Conservation (phyloP, 108 stramenopile genomes). For the Chaetoceros tenuissimus region DNA sequence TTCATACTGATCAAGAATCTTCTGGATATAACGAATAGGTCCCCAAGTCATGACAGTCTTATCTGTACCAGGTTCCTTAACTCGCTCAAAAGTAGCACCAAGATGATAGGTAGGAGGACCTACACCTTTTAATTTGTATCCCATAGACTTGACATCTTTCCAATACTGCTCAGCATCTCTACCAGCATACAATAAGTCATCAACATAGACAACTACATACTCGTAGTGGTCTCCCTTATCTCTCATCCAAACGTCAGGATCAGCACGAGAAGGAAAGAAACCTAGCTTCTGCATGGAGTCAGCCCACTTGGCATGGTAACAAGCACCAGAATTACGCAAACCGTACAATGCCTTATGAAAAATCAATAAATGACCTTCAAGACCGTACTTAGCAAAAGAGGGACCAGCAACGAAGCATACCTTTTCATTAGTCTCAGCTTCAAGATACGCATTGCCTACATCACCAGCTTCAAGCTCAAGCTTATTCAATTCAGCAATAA, state of each 20-base stretch:
- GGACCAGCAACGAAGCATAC: conserved; percentile 32
- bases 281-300: conserved; percentile 11
- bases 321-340: conserved; percentile 4
- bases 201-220: conserved; percentile 23
- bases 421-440: conserved; percentile 22
- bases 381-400: conserved; percentile 27
- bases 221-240: conserved; percentile 14
- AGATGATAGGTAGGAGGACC: conserved; percentile 6
- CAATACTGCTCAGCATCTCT: conserved; percentile 5
- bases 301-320: conserved; percentile 9
- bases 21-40: too few species aligned
- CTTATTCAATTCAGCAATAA: conserved; percentile 26
- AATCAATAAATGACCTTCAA: conserved; percentile 17
- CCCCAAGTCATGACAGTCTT: conserved; percentile 2
- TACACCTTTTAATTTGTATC: conserved; percentile 16
- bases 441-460: conserved; percentile 12
- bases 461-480: conserved; percentile 17
- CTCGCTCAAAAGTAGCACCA: conserved; percentile 3
- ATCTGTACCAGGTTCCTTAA: not conserved
- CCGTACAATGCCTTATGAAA: conserved; percentile 31
- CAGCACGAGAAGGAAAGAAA: conserved; percentile 20
- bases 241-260: conserved; percentile 33
- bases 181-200: conserved; percentile 12
- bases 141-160: not conserved
- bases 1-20: conserved; percentile 7